These are phyloP conservation scores for Fusarium pininemorale DNA, from an alignment of 2,329 filamentous ascomycete species.

Conservation along the genomic window DNA sequence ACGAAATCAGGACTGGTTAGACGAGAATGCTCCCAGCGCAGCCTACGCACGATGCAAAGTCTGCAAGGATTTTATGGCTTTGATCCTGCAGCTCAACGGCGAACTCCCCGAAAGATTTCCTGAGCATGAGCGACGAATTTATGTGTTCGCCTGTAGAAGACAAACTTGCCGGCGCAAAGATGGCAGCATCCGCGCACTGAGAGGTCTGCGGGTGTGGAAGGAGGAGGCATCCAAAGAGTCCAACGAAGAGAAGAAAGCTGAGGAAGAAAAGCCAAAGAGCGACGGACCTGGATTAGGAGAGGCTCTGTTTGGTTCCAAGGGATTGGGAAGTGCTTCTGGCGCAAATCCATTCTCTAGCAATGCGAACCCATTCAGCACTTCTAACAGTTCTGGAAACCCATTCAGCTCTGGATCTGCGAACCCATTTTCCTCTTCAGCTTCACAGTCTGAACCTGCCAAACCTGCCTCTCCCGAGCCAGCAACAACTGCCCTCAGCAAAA, in stretches of 20 bases:
- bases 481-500: conserved; percentile 59
- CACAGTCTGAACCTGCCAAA: conserved; percentile 45
- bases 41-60: conserved; percentile 84
- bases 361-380: conserved; percentile 58
- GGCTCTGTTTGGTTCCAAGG: conserved; percentile 74
- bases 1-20: conserved; percentile 78
- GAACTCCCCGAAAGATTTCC: conserved; percentile 89
- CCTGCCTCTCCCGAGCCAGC: conserved; percentile 40
- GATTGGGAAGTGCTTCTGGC: conserved; percentile 48
- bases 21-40: conserved; percentile 76
- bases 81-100: conserved; percentile 90
- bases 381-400: conserved; percentile 46
- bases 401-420: conserved; percentile 43
- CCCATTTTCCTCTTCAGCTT: conserved; percentile 49
- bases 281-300: conserved; percentile 66
- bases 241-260: conserved; percentile 45
- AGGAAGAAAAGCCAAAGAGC: conserved; percentile 48
- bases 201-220: conserved; percentile 69
- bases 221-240: conserved; percentile 46
- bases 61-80: conserved; percentile 83
- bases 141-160: conserved; percentile 83
- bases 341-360: conserved; percentile 70
- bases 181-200: conserved; percentile 80
- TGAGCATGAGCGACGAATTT: conserved; percentile 85
- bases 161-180: conserved; percentile 83